Evolutionary conservation across 2,329 filamentous ascomycete species (phyloP).

Genomic region (Aspergillus ochraceoroseus): DNA sequence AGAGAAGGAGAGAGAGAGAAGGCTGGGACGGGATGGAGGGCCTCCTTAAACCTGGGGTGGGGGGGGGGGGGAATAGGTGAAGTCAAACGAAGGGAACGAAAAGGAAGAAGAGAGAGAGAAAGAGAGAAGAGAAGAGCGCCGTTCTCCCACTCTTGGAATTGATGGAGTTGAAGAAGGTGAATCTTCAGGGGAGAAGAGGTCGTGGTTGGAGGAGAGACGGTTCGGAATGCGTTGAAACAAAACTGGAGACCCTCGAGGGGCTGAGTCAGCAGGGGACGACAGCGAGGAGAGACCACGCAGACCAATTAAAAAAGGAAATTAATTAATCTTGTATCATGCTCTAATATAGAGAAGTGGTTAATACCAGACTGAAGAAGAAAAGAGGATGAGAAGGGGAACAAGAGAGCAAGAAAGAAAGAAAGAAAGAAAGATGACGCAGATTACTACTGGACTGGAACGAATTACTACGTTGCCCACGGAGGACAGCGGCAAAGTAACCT

Average conservation of each 20-base stretch:
- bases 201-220: constrained; percentile 21
- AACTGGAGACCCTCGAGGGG: constrained; percentile 8
- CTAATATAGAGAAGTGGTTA: too few species aligned
- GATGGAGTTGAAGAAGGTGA: constrained; percentile 9
- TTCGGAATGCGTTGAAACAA: constrained; percentile 21
- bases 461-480: background rate
- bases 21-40: constrained; percentile 4
- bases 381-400: background rate
- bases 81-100: constrained; percentile 1
- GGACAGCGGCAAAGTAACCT: background rate
- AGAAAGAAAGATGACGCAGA: constrained; percentile 1
- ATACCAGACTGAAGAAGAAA: background rate
- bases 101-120: constrained; percentile 8
- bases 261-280: constrained; percentile 21
- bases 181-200: constrained; percentile 17
- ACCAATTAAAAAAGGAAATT: too few species aligned
- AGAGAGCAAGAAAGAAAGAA: background rate
- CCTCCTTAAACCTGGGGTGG: constrained; percentile 8
- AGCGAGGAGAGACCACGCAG: too few species aligned
- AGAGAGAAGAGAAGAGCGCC: constrained; percentile 8
- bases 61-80: constrained; percentile 8
- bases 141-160: constrained; percentile 9
- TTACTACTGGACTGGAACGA: too few species aligned
- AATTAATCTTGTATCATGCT: too few species aligned
- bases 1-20: constrained; percentile 14